phyloP scores from a whole-genome alignment of 176 grass and related monocot species.

The Carex pumila region DNA sequence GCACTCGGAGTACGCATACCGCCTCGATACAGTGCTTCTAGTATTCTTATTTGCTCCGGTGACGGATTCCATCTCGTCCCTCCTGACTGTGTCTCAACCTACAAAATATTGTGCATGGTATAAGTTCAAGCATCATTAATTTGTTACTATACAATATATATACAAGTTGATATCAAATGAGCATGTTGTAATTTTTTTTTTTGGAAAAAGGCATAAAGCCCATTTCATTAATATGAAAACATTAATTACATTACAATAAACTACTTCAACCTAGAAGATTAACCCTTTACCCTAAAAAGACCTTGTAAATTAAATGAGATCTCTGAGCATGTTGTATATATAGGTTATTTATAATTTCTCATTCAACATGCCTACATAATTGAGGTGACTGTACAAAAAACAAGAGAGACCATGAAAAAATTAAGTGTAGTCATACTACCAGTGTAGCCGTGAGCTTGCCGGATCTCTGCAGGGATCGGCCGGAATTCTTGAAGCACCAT shows the following conservation, averaged over 20 bases:
- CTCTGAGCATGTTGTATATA: background rate
- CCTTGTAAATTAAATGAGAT: no score
- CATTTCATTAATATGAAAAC: no score
- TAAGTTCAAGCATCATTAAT: background rate
- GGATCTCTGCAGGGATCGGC: background rate
- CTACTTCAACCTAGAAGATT: no score
- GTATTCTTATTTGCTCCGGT: constrained; percentile 75
- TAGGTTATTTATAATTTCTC: background rate
- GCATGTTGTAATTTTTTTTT: background rate
- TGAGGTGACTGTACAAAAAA: background rate
- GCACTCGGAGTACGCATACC: constrained; percentile 88
- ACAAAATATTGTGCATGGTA: constrained; percentile 3
- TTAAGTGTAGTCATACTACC: background rate
- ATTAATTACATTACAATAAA: no score
- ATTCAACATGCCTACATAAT: background rate
- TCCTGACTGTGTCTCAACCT: constrained; percentile 40
- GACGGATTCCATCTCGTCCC: constrained; percentile 85
- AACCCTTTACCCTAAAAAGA: no score
- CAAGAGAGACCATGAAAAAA: background rate
- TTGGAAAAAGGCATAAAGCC: no score
- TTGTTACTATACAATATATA: background rate
- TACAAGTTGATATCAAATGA: background rate
- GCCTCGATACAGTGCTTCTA: constrained; percentile 66
- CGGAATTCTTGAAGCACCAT: constrained; percentile 16
- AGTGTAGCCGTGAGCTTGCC: constrained; percentile 8